Evolutionary conservation across 2,329 filamentous ascomycete species (phyloP).

Genomic region (Colletotrichum limetticola): DNA sequence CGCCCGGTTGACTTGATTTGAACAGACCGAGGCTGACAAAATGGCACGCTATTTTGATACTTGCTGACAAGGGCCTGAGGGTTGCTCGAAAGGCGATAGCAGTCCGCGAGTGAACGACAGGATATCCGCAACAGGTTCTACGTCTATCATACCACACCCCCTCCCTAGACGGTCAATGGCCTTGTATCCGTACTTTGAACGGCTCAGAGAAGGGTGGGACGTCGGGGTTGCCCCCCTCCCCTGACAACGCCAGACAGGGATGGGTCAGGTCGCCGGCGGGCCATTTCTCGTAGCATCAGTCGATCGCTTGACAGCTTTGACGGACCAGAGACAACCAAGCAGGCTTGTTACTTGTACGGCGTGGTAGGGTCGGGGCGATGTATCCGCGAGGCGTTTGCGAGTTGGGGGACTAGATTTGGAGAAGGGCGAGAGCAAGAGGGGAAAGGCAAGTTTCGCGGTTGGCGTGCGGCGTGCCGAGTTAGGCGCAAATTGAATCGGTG

Average conservation of each 20-base stretch:
- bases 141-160: conserved; percentile 15
- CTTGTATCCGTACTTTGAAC: background rate
- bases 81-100: conserved; percentile 6
- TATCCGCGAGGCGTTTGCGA: background rate
- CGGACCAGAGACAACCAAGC: background rate
- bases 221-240: conserved; percentile 6
- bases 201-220: conserved; percentile 16
- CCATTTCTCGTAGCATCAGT: conserved; percentile 20
- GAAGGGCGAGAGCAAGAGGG: background rate
- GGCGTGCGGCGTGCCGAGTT: background rate
- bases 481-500: conserved; percentile 17
- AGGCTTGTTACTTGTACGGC: background rate
- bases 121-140: conserved; percentile 7
- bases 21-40: conserved; percentile 22
- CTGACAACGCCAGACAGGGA: conserved; percentile 9
- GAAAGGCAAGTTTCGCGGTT: background rate
- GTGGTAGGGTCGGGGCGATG: background rate
- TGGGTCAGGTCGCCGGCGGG: conserved; percentile 26
- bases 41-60: conserved; percentile 22
- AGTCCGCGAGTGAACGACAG: background rate
- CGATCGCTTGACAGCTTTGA: conserved; percentile 27
- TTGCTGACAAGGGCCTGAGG: conserved; percentile 17
- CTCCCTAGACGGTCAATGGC: conserved; percentile 1
- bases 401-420: background rate
- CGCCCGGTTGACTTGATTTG: conserved; percentile 5